Evolutionary conservation across 73 alveolate genomes (phyloP).

Genomic region (Symbiodinium pilosum): DNA sequence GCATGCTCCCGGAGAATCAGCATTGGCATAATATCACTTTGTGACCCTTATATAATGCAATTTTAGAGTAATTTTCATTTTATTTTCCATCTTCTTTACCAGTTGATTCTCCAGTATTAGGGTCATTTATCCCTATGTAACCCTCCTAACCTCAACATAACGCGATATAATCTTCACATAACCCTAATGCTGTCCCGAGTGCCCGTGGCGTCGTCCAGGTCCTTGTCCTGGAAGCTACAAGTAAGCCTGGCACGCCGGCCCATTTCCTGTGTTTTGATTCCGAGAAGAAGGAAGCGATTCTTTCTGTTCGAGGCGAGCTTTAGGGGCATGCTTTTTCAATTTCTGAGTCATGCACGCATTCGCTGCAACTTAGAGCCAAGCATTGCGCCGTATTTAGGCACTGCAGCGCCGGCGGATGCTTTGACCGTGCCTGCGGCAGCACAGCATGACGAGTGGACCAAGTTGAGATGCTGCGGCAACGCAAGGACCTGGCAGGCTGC

Average conservation of each 20-base stretch:
- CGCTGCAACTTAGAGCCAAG: neutral
- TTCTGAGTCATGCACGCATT: neutral
- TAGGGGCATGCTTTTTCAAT: too few relatives aligned
- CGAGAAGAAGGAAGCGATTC: constrained; percentile 48
- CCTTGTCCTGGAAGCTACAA: constrained; percentile 34
- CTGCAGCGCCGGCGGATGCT: constrained; percentile 83
- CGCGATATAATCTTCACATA: too few relatives aligned
- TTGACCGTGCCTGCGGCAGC: constrained; percentile 35
- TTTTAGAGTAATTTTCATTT: too few relatives aligned
- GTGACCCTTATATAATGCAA: too few relatives aligned
- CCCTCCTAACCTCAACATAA: too few relatives aligned
- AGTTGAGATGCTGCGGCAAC: neutral
- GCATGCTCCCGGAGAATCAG: too few relatives aligned
- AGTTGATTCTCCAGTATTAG: too few relatives aligned
- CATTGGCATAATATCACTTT: too few relatives aligned
- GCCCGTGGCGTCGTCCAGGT: neutral
- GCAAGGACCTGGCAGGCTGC: constrained; percentile 66
- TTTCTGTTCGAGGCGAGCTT: constrained; percentile 68
- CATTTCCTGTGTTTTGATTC: constrained; percentile 54
- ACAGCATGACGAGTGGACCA: neutral
- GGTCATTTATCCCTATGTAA: too few relatives aligned
- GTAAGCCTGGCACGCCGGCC: constrained; percentile 83
- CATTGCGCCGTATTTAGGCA: constrained; percentile 11
- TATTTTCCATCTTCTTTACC: too few relatives aligned
- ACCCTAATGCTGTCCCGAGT: too few relatives aligned